A percentile compares a stretch with the other conserved stretches of the same genome.
phyloP scores from a whole-genome alignment of 352 stramenopile genomes.

The Phytophthora syringae region DNA sequence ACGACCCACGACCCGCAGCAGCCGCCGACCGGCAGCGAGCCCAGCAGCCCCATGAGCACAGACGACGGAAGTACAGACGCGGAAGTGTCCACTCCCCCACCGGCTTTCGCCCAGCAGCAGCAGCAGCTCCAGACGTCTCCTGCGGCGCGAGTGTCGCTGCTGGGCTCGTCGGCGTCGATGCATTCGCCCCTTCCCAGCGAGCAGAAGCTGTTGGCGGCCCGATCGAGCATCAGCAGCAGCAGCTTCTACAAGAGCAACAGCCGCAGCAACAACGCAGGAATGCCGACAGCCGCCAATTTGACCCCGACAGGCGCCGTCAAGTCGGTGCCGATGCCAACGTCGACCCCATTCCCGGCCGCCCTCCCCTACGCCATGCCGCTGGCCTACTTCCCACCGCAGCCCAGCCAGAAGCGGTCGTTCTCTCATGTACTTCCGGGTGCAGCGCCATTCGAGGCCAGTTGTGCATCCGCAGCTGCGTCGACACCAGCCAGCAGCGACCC shows the following conservation, averaged over 20 bases:
- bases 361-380: conserved; percentile 73
- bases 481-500: conserved; percentile 25
- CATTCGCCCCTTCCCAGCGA: conserved; percentile 30
- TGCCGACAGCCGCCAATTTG: background rate
- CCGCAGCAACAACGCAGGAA: conserved; percentile 1
- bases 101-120: conserved; percentile 36
- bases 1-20: conserved; percentile 10
- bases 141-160: conserved; percentile 14
- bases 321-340: conserved; percentile 1
- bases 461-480: background rate
- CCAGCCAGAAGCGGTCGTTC: conserved; percentile 62
- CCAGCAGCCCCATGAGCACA: conserved; percentile 43
- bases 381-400: conserved; percentile 54
- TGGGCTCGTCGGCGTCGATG: conserved; percentile 12
- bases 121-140: conserved; percentile 25
- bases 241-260: background rate
- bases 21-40: conserved; percentile 15
- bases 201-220: conserved; percentile 29
- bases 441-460: background rate
- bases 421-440: conserved; percentile 49
- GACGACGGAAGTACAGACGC: conserved; percentile 59
- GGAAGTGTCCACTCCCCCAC: conserved; percentile 55
- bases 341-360: conserved; percentile 19
- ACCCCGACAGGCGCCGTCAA: background rate
- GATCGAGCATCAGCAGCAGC: conserved; percentile 1